A percentile compares a stretch with the other conserved stretches of the same genome.
Evolutionary conservation across 177 flowering plant species (phyloP).

Genomic region (Vitis hybrid): DNA sequence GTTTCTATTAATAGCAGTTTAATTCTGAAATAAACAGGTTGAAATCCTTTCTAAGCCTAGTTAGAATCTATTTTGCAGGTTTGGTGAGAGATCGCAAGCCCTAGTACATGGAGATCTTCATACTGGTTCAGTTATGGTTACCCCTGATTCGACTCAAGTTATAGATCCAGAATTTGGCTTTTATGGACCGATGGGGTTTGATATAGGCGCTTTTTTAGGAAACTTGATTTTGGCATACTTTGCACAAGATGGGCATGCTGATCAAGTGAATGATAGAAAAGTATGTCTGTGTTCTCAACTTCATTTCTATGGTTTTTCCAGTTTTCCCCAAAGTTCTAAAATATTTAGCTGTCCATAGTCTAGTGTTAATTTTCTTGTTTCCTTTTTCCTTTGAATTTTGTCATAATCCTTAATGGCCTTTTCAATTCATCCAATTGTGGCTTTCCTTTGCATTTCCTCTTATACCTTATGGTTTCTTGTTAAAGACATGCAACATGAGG

Average conservation of each 20-base stretch:
- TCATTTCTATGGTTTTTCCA: not conserved
- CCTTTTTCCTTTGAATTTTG: not conserved
- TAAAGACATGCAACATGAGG: not conserved
- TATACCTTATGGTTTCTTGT: not conserved
- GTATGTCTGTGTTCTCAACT: slow-evolving; percentile 30
- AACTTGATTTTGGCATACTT: slow-evolving; percentile 54
- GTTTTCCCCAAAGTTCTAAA: not conserved
- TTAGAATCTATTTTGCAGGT: slow-evolving; percentile 40
- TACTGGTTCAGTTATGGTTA: no score
- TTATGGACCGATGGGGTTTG: no score
- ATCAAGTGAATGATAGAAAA: slow-evolving; percentile 49
- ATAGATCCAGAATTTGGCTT: no score
- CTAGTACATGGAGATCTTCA: slow-evolving; percentile 77
- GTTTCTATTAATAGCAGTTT: not conserved
- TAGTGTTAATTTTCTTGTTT: not conserved
- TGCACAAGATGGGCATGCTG: slow-evolving; percentile 87
- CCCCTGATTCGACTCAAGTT: no score
- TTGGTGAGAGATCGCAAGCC: slow-evolving; percentile 93
- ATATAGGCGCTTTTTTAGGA: slow-evolving; percentile 25
- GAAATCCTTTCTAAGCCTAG: not conserved
- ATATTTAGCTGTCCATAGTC: no score
- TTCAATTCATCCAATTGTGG: not conserved
- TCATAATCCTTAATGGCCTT: not conserved
- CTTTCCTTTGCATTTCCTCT: not conserved
- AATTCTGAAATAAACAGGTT: not conserved